These are phyloP conservation scores for Scutellaria barbata DNA, from an alignment of 257 asterid species.

Conservation along the genomic window DNA sequence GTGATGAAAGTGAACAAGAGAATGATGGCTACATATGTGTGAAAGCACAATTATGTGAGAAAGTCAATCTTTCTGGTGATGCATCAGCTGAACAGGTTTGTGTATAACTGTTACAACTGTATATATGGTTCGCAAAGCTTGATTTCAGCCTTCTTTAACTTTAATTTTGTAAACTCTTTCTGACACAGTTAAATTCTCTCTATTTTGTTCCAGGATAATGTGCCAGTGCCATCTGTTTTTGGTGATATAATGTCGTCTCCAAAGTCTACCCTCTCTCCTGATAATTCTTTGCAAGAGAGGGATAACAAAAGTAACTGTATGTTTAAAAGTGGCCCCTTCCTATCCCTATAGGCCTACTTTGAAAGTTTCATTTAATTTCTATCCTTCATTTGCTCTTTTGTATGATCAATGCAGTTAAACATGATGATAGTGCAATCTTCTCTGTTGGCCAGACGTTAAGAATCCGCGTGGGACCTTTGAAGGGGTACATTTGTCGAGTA, in stretches of 20 bases:
- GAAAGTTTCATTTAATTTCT: conserved; percentile 28
- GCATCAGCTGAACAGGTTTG: conserved; percentile 66
- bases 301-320: conserved; percentile 68
- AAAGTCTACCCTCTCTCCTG: conserved; percentile 73
- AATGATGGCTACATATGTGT: conserved; percentile 70
- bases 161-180: neutral
- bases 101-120: neutral
- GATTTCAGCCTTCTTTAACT: conserved; percentile 16
- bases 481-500: conserved; percentile 91
- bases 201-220: conserved; percentile 56
- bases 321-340: conserved; percentile 38
- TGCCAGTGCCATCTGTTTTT: conserved; percentile 61
- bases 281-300: conserved; percentile 65
- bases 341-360: conserved; percentile 26
- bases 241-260: conserved; percentile 75
- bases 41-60: conserved; percentile 78
- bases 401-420: conserved; percentile 56
- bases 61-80: conserved; percentile 56
- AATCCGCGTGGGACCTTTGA: conserved; percentile 91
- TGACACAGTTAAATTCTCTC: conserved; percentile 24
- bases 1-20: conserved; percentile 69
- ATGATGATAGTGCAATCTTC: conserved; percentile 71
- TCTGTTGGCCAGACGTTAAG: conserved; percentile 85
- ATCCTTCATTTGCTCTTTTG: conserved; percentile 23
- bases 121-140: neutral